Conservation (phyloP, 2,329 filamentous ascomycete species). For the Ophiocordyceps camponoti-rufipedis region DNA sequence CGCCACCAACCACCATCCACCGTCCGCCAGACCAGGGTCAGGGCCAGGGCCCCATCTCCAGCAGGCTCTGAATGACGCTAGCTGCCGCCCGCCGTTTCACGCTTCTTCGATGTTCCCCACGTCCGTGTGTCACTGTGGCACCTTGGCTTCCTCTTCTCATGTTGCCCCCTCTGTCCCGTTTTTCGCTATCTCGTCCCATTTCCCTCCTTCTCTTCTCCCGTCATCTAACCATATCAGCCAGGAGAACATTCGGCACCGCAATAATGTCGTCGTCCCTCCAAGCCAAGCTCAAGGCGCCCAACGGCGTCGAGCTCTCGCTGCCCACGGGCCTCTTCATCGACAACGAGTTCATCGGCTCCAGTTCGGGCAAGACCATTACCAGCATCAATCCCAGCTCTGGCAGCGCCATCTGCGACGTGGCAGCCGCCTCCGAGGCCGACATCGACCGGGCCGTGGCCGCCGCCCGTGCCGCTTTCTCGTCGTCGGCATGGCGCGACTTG, state of each 20-base stretch:
- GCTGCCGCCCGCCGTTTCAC: background rate
- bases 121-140: too few relatives aligned
- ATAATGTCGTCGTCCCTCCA: too few relatives aligned
- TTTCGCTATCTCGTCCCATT: background rate
- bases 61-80: background rate
- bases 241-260: too few relatives aligned
- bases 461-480: conserved; percentile 72
- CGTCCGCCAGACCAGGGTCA: too few relatives aligned
- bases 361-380: conserved; percentile 81
- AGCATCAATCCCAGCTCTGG: conserved; percentile 79
- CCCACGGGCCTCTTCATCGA: conserved; percentile 71
- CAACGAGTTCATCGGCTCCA: conserved; percentile 65
- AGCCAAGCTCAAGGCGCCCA: conserved; percentile 20
- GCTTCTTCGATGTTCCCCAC: background rate
- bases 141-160: too few relatives aligned
- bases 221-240: background rate
- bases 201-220: background rate
- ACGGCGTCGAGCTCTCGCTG: conserved; percentile 48
- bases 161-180: too few relatives aligned
- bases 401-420: conserved; percentile 65
- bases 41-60: too few relatives aligned
- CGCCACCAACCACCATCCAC: too few relatives aligned
- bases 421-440: conserved; percentile 80
- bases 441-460: conserved; percentile 63
- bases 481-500: conserved; percentile 46